Base-by-base conservation (phyloP, 345 rosid species). In the Corchorus olitorius region DNA sequence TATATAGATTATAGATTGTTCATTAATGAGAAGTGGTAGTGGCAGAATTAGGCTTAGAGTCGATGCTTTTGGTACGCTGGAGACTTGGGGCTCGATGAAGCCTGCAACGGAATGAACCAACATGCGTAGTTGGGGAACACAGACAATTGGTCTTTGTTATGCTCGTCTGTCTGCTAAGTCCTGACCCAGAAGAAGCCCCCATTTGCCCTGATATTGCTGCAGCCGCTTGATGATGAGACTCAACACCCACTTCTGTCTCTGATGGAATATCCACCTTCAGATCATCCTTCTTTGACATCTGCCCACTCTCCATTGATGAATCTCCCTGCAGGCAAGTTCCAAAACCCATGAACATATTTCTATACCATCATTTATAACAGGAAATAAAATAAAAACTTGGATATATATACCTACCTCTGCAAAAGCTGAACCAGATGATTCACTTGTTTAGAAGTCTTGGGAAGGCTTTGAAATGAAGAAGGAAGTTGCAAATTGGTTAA, bases 121-220 rank as follows among this genome's bases (percentile, higher is more conserved):
- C 88, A 63, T 92, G 97, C 39, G 88, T 89, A 33, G 95, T 92
- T 37, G 95, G 95, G 34, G 92, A 86, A 83, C 97, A 92, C 2
- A 93, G 85, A 74, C 97, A 92, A 8, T 49, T 87, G 68, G 10
- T 84, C 88, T 86, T 91, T 4, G 86, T 74, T 35, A 81, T 75
- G 78, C 93, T 90, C 3, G 86, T 72, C 67, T 90, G 97, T 75
- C 95, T 85, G 6, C 86, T 70, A 6, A 89, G 84, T 16, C 65
- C 27, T 27, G 27, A 27, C 27, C 27, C 66, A 0, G 79, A 6
- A 6, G 74, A 20, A 13, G 35, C 76, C 6, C 43, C 43, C 6
- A 39, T 39, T 19, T 62, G 65, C 45, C 63, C 78, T 5, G 69
- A 43, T 64, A 77, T 60, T 46, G 80, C 58, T n/a, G 82, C 46